Base-by-base conservation (phyloP, 257 asterid genomes). In the Capsicum baccatum region DNA sequence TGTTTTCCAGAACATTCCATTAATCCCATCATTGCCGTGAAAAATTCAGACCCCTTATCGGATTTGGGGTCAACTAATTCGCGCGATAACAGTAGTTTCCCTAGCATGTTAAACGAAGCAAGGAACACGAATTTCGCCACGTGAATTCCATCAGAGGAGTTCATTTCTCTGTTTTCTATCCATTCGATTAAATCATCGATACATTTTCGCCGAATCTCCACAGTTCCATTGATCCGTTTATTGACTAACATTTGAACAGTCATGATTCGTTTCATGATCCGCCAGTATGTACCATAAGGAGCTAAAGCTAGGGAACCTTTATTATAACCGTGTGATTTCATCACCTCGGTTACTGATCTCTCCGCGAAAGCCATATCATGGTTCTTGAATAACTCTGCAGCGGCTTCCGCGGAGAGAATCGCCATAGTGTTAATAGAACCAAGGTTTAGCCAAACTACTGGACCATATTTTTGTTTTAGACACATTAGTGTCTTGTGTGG, bases 91-190 rank as follows among this genome's bases (percentile, higher is more conserved):
- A 90, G 42, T 70, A 92, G 78, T 11, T 92, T 90, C 79, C 93
- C 96, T 2, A 92, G 14, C 89, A 84, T 89, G 88, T 92, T 92
- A 55, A 92, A 90, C 57, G 91, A 60, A 21, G 92, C 87, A 4
- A 92, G 86, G 60, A 92, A 92, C 3, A 79, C 86, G 12, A 80
- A 91, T 56, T 83, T 81, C 56, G 88, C 92, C 3, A 92, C 73
- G 6, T 44, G 71, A 26, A 90, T 54, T 59, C 55, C 79, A 0
- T 50, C 76, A 4, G 69, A 86, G 6, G 58, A 50, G 58, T 4
- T 62, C 0, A 15, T 48, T n/a, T 6, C 68, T 21, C 44, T 54
- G 60, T 48, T 88, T 52, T 60, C 74, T 5, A 92, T 87, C 92
- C 92, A 92, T 15, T 83, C 26, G 74, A 87, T 5, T 87, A 90